Evolutionary conservation across 1,284 basidiomycete species (phyloP).

Genomic region (Cerrena zonata): DNA sequence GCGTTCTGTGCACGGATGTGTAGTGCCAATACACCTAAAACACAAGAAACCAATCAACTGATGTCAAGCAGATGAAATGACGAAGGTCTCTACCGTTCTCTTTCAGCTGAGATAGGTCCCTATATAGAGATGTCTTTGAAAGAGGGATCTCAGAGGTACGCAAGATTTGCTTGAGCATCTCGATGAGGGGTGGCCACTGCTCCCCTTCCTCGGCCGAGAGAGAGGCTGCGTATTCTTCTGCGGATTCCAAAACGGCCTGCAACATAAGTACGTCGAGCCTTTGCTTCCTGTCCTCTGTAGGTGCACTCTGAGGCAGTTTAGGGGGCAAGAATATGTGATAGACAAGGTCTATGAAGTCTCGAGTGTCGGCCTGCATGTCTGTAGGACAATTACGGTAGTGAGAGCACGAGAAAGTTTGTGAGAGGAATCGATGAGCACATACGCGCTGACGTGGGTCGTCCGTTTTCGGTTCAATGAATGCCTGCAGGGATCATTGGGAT

Average conservation of each 20-base stretch:
- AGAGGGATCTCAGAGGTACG: background rate
- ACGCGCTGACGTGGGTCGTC: no score
- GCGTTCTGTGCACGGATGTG: constrained; percentile 40
- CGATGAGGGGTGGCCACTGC: background rate
- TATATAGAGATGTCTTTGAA: background rate
- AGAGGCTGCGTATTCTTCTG: background rate
- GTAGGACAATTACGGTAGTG: background rate
- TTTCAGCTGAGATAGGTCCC: background rate
- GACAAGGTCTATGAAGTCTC: background rate
- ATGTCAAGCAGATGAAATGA: background rate
- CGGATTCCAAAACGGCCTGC: background rate
- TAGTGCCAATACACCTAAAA: constrained; percentile 25
- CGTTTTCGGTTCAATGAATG: no score
- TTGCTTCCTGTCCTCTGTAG: background rate
- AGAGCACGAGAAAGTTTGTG: no score
- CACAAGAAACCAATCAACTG: background rate
- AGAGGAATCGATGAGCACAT: no score
- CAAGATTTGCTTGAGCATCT: background rate
- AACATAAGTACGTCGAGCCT: background rate
- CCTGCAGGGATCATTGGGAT: no score
- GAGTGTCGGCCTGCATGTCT: background rate
- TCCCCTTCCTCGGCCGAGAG: background rate
- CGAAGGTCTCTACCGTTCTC: background rate
- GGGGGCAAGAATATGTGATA: background rate
- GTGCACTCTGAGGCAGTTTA: background rate